A percentile compares a stretch with the other conserved stretches of the same genome.
phyloP scores from a whole-genome alignment of 2,329 filamentous ascomycete genomes.

The Monosporascus cannonballus region DNA sequence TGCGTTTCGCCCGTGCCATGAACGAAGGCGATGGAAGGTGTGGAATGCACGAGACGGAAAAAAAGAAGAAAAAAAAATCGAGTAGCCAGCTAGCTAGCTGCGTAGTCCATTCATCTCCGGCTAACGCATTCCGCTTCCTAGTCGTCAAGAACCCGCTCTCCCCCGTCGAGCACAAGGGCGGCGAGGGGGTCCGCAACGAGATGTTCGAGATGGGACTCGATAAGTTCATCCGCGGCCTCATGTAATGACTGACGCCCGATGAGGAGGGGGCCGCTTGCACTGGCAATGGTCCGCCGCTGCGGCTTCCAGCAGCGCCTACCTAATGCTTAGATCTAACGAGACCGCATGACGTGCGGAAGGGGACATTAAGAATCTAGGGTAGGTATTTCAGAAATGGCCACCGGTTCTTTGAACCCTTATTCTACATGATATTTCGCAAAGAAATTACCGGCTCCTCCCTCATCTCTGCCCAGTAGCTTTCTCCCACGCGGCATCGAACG shows the following conservation, averaged over 20 bases:
- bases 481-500: constrained; percentile 65
- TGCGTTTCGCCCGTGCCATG: no score
- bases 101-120: neutral
- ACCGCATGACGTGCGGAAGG: no score
- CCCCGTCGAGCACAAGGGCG: constrained; percentile 62
- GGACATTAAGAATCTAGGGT: no score
- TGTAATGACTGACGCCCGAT: constrained; percentile 32
- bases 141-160: constrained; percentile 67
- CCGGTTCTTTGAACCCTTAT: no score
- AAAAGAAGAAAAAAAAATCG: neutral
- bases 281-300: neutral
- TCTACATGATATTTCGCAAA: no score
- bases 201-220: constrained; percentile 68
- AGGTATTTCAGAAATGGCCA: no score
- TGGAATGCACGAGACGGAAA: neutral
- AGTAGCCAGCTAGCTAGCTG: neutral
- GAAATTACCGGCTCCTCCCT: neutral
- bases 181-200: constrained; percentile 65
- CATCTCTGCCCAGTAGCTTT: constrained; percentile 45
- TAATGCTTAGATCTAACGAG: no score
- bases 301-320: neutral
- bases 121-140: constrained; percentile 24
- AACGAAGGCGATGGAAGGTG: no score
- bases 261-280: no score
- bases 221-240: constrained; percentile 65